A percentile compares a stretch with the other conserved stretches of the same genome.
Evolutionary conservation across 768 basidiomycete species (phyloP).

Genomic region (Naematelia encephala): DNA sequence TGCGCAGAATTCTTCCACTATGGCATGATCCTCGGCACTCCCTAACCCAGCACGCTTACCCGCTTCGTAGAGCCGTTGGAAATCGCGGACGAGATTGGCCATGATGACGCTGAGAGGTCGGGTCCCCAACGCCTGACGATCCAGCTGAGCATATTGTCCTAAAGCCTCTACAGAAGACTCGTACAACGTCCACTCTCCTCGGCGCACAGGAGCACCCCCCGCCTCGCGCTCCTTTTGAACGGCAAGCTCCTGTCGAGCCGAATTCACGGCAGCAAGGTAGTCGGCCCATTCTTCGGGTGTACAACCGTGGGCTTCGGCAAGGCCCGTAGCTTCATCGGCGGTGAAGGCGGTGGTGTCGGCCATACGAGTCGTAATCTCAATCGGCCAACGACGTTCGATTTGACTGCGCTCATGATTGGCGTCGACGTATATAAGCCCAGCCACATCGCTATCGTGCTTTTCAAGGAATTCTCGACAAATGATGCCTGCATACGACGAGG

Average conservation of each 20-base stretch:
- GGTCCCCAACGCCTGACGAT: slow-evolving; percentile 15
- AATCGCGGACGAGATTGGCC: slow-evolving; percentile 19
- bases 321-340: not conserved
- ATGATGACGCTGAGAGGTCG: slow-evolving; percentile 19
- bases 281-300: not conserved
- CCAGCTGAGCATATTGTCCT: slow-evolving; percentile 12
- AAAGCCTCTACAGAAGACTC: slow-evolving; percentile 11
- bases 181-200: slow-evolving; percentile 10
- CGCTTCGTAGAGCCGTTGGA: not conserved
- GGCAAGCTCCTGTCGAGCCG: too few relatives aligned
- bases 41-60: slow-evolving; percentile 16
- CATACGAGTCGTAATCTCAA: not conserved
- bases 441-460: slow-evolving; percentile 4
- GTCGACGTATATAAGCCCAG: slow-evolving; percentile 13
- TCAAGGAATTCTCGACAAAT: slow-evolving; percentile 18
- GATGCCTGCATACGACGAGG: slow-evolving; percentile 18
- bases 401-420: slow-evolving; percentile 17
- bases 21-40: slow-evolving; percentile 12
- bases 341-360: not conserved
- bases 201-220: not conserved
- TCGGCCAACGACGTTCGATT: slow-evolving; percentile 6
- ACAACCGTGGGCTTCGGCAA: not conserved
- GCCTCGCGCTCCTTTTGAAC: not conserved
- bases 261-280: not conserved
- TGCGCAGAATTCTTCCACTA: slow-evolving; percentile 8